These are phyloP conservation scores for Globisporangium spinosum DNA, from an alignment of 352 stramenopile genomes.

Conservation along the genomic window DNA sequence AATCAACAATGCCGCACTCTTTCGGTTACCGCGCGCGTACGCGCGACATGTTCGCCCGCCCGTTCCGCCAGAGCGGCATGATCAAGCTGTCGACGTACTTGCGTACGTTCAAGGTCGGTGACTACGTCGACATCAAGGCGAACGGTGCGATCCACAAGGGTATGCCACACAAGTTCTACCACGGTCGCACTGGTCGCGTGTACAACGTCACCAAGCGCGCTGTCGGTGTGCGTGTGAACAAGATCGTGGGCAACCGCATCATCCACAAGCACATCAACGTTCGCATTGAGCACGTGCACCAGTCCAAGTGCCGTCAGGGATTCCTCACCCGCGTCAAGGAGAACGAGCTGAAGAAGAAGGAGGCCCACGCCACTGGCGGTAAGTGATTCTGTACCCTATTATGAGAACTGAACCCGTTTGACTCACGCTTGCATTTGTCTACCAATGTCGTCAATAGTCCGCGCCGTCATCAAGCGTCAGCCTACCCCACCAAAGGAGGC, in stretches of 20 bases:
- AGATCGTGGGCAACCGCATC: conserved; percentile 96
- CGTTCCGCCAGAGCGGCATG: conserved; percentile 96
- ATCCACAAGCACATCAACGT: conserved; percentile 99
- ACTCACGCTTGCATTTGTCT: conserved; percentile 1
- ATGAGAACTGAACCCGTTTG: conserved; percentile 26
- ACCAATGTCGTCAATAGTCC: conserved; percentile 30
- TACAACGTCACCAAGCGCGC: conserved; percentile 99
- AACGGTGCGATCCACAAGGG: conserved; percentile 99
- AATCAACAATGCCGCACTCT: conserved; percentile 96
- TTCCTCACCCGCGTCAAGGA: conserved; percentile 97
- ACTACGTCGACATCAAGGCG: conserved; percentile 99
- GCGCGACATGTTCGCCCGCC: conserved; percentile 99
- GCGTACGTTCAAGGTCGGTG: conserved; percentile 98
- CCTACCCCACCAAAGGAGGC: conserved; percentile 93
- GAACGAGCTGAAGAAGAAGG: conserved; percentile 98
- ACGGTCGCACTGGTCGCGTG: conserved; percentile 98
- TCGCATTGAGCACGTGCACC: conserved; percentile 98
- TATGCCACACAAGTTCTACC: conserved; percentile 99
- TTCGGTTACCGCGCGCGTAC: conserved; percentile 98
- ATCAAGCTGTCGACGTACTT: conserved; percentile 97
- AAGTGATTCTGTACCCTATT: conserved; percentile 17
- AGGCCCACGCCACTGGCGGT: conserved; percentile 88
- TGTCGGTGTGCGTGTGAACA: conserved; percentile 99
- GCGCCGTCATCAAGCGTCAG: conserved; percentile 93
- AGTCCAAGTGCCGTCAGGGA: conserved; percentile 98